These are phyloP conservation scores for Physocladia obscura DNA, from an alignment of 192 early-diverging fungal genomes.

Conservation along the genomic window DNA sequence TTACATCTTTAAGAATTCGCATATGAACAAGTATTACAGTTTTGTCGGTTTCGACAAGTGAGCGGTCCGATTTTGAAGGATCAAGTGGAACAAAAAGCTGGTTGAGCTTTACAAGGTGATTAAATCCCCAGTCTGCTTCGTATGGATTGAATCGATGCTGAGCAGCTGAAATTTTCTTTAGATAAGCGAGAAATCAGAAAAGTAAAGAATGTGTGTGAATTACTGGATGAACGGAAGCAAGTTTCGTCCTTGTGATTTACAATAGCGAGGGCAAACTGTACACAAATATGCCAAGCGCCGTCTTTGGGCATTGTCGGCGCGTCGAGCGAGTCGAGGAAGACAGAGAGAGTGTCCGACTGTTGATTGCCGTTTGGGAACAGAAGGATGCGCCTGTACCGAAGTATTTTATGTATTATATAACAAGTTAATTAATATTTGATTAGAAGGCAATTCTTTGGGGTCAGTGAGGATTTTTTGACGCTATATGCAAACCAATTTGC, in stretches of 20 bases:
- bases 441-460: too few relatives aligned
- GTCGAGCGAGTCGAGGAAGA: conserved; percentile 89
- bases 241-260: conserved; percentile 72
- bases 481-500: conserved; percentile 40
- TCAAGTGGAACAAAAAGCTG: conserved; percentile 44
- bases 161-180: conserved; percentile 58
- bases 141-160: conserved; percentile 81
- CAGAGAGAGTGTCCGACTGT: conserved; percentile 66
- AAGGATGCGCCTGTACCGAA: conserved; percentile 71
- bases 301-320: conserved; percentile 45
- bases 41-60: conserved; percentile 70
- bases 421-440: not conserved
- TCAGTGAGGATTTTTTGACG: not conserved
- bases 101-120: conserved; percentile 67
- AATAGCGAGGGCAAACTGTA: conserved; percentile 77
- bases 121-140: conserved; percentile 96
- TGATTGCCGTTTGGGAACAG: conserved; percentile 90
- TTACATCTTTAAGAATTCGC: conserved; percentile 79
- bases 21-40: conserved; percentile 73
- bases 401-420: not conserved
- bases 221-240: conserved; percentile 56
- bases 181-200: too few relatives aligned
- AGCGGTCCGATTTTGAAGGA: conserved; percentile 30
- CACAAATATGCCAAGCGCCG: conserved; percentile 79
- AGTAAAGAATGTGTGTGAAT: not conserved